These are phyloP conservation scores for Torulaspora globosa DNA, from an alignment of 1,139 yeast species.

Conservation along the genomic window DNA sequence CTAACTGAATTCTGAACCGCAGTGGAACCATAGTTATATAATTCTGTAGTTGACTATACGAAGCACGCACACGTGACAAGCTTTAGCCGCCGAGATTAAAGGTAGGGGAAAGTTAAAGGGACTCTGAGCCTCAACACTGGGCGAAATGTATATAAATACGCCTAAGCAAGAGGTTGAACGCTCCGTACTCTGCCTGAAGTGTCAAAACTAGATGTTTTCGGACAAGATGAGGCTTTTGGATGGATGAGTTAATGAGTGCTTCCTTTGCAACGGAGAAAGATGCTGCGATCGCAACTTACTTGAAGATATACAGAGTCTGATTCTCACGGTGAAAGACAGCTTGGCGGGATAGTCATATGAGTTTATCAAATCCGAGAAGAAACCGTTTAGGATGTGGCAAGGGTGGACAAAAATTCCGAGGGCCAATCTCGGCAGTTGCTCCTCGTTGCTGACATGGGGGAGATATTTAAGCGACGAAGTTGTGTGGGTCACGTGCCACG, in stretches of 20 bases:
- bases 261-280: too few species aligned
- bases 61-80: not conserved
- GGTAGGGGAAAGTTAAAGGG: not conserved
- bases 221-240: too few species aligned
- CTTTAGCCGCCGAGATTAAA: not conserved
- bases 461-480: not conserved
- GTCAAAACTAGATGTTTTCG: too few species aligned
- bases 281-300: too few species aligned
- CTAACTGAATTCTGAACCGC: not conserved
- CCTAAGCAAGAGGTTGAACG: too few species aligned
- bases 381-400: not conserved
- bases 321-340: too few species aligned
- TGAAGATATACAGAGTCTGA: not conserved
- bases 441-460: not conserved
- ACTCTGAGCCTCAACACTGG: not conserved
- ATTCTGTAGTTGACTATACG: not conserved
- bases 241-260: too few species aligned
- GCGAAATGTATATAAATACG: not conserved
- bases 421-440: not conserved
- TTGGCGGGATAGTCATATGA: not conserved
- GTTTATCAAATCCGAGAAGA: not conserved
- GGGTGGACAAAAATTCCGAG: not conserved
- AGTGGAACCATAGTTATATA: not conserved
- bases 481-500: not conserved
- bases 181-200: too few species aligned